These are phyloP conservation scores for Mycosphaerella sp. DNA, from an alignment of 2,329 filamentous ascomycete genomes.

Conservation along the genomic window DNA sequence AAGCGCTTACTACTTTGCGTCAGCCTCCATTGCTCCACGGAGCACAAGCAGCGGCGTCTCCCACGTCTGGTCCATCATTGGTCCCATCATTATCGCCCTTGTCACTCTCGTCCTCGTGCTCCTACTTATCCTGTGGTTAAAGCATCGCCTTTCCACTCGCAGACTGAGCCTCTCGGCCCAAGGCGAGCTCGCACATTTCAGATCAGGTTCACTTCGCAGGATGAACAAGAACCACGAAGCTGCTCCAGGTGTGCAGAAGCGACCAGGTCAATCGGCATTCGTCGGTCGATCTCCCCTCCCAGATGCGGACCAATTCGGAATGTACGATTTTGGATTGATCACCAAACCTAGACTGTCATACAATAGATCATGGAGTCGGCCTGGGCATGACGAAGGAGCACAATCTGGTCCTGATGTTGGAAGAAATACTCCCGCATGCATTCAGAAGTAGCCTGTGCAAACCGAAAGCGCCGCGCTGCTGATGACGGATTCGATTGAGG, in stretches of 20 bases:
- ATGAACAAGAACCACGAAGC: neutral
- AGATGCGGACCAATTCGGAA: neutral
- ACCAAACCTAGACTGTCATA: neutral
- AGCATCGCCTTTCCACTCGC: neutral
- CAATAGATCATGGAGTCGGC: neutral
- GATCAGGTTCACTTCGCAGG: neutral
- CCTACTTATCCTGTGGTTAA: neutral
- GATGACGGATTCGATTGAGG: neutral
- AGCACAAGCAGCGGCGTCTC: neutral
- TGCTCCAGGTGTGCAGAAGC: neutral
- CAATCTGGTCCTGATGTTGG: neutral
- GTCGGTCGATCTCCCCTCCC: neutral
- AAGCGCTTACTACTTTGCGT: neutral
- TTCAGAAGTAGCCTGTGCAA: neutral
- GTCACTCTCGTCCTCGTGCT: neutral
- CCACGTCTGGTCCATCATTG: neutral
- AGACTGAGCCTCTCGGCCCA: neutral
- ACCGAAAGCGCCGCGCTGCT: neutral
- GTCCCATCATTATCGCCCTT: neutral
- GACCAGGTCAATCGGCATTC: neutral
- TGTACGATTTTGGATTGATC: neutral
- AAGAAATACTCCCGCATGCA: neutral
- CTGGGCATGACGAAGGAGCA: neutral
- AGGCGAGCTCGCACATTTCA: neutral
- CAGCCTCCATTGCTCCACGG: neutral